Evolutionary conservation across 495 filamentous ascomycete genomes (phyloP), one percentile per base, ranked within the genome.

Genomic region (Aspergillus ellipticus): DNA sequence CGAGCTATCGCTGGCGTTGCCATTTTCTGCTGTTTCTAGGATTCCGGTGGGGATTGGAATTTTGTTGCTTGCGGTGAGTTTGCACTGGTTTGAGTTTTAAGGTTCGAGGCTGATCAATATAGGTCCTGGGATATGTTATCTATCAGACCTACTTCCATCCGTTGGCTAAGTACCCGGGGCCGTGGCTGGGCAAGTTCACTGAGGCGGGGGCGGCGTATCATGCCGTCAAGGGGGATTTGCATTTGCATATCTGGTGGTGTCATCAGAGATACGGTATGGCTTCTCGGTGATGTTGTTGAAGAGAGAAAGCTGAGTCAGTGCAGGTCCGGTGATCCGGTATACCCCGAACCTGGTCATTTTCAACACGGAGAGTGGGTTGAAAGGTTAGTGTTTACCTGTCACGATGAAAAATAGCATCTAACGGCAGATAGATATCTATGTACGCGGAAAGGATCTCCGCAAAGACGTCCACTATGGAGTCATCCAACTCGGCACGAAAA

Each of bases 111-210:
- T 48, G n/a, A n/a, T 16, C 22, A 48, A 7, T 2, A 4, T 29
- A 53, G 51, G 2, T 51, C 6, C 17, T 56, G 19, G 46, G 13
- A n/a, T 50, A 42, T 16, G 48, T 19, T 15, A 35, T 50, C n/a
- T 74, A 76, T 39, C 64, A 58, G 21, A 13, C 73, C 17, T 71
- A 60, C 31, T 66, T 74, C 33, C 72, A 76, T 43, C 72, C 73
- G 2, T 51, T 72, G 2, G 64, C 72, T 15, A 66, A 66, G 46
- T 73, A 73, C 51, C 73, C 72, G 2, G 73, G 72, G 9, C 72
- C 73, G 21, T 66, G 63, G 15, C 31, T 67, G 1, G 69, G 63
- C 6, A 68, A 67, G 9, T 28, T 73, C 20, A 64, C 71, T 13
- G 54, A 66, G 19, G 66, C 63, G 48, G 67, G 67, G 41, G 61